phyloP scores from a whole-genome alignment of 805 yeast genomes.

The Wickerhamomyces tratensis region DNA sequence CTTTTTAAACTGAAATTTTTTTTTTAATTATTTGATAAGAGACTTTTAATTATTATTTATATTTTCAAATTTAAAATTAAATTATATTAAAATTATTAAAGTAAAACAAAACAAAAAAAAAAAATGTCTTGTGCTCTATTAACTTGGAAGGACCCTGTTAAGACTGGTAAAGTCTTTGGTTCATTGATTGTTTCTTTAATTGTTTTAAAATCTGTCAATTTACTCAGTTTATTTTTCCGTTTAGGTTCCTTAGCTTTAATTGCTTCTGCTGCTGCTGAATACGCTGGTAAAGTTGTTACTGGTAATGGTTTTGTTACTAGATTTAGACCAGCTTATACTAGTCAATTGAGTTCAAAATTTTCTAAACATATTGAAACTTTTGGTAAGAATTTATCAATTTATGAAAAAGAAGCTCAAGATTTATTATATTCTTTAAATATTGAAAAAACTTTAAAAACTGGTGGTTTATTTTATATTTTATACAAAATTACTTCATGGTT shows the following conservation, averaged over 20 bases:
- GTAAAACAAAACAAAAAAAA: no score
- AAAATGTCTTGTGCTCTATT: conserved; percentile 29
- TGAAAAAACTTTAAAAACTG: conserved; percentile 65
- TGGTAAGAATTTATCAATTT: conserved; percentile 33
- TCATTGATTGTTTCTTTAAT: conserved; percentile 44
- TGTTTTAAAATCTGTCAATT: conserved; percentile 52
- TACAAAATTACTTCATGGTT: conserved; percentile 70
- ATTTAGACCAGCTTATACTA: conserved; percentile 54
- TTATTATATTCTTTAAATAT: conserved; percentile 61
- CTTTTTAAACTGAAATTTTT: background rate
- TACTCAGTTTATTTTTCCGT: conserved; percentile 52
- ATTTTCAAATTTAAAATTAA: no score
- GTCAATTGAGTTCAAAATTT: conserved; percentile 25
- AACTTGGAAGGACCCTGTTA: conserved; percentile 69
- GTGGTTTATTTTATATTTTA: conserved; percentile 51
- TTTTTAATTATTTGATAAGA: no score
- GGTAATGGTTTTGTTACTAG: conserved; percentile 76
- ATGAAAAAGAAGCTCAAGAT: conserved; percentile 46
- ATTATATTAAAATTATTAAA: no score
- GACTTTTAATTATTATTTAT: no score
- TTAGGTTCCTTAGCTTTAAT: conserved; percentile 49
- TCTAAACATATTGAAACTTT: conserved; percentile 32
- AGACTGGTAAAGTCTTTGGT: conserved; percentile 71
- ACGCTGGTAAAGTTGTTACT: conserved; percentile 56
- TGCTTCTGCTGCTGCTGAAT: conserved; percentile 67